Evolutionary conservation across 768 basidiomycete genomes (phyloP).

Genomic region (Phylloporus sp.): DNA sequence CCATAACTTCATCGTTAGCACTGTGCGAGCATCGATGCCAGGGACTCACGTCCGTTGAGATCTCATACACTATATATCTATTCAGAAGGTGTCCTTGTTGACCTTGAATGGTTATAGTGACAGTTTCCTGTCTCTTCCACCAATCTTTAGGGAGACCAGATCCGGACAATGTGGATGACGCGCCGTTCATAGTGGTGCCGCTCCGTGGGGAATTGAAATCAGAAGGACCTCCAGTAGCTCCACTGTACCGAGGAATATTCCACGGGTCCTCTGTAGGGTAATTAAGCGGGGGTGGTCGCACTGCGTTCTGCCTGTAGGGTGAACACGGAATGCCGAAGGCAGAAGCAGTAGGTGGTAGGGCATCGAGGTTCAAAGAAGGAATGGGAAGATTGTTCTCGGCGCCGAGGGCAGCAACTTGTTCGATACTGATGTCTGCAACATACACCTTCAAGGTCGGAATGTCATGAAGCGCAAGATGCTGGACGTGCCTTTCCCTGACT

Average conservation of each 20-base stretch:
- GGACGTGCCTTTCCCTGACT: conserved; percentile 65
- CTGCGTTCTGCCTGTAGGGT: conserved; percentile 42
- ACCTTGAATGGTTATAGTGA: conserved; percentile 68
- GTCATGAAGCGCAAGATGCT: conserved; percentile 1
- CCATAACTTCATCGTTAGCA: conserved; percentile 9
- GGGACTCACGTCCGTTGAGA: conserved; percentile 67
- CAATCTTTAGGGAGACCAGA: conserved; percentile 73
- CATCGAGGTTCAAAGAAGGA: conserved; percentile 60
- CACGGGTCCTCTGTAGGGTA: conserved; percentile 69
- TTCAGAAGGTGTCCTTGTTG: conserved; percentile 92
- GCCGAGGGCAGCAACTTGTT: conserved; percentile 73
- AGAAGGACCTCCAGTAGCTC: conserved; percentile 29
- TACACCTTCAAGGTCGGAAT: not conserved
- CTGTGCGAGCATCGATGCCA: conserved; percentile 1
- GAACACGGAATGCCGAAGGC: conserved; percentile 40
- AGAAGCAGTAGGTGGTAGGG: conserved; percentile 51
- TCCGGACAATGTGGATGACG: conserved; percentile 58
- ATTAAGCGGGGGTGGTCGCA: conserved; percentile 43
- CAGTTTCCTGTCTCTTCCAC: conserved; percentile 80
- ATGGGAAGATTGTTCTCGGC: conserved; percentile 75
- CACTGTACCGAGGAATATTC: conserved; percentile 38
- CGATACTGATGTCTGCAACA: conserved; percentile 66
- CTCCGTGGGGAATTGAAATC: conserved; percentile 25
- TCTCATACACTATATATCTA: conserved; percentile 79
- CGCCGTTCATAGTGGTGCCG: conserved; percentile 35